These are phyloP conservation scores for Euphorbia celastroides DNA, from an alignment of 441 rosid genomes.

Conservation along the genomic window DNA sequence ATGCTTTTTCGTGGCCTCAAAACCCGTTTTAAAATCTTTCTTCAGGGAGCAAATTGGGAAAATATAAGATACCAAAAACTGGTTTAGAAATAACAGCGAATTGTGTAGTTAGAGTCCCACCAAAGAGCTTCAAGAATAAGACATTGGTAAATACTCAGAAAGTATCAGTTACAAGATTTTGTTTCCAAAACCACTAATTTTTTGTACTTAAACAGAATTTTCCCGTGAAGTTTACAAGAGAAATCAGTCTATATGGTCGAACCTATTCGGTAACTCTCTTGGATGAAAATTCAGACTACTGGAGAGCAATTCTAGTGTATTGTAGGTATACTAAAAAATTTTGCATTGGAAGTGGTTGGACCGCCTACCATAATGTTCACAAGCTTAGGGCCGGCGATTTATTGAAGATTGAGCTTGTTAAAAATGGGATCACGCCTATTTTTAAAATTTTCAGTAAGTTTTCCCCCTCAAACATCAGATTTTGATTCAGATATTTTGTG, in stretches of 20 bases:
- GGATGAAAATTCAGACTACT: too few relatives aligned
- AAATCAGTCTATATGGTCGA: not conserved
- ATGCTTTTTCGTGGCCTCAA: not conserved
- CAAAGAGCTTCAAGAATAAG: not conserved
- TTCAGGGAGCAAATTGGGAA: not conserved
- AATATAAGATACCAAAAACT: not conserved
- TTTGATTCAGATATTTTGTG: not conserved
- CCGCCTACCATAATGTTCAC: not conserved
- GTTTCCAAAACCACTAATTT: not conserved
- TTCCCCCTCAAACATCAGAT: not conserved
- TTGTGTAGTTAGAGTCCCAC: not conserved
- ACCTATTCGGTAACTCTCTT: not conserved
- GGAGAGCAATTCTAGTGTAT: too few relatives aligned
- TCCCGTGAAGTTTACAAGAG: conserved; percentile 4
- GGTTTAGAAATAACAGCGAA: not conserved
- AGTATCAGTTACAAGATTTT: not conserved
- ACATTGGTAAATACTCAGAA: conserved; percentile 9
- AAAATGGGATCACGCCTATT: conserved; percentile 1
- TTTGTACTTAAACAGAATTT: conserved; percentile 6
- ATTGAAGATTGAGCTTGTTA: conserved; percentile 6
- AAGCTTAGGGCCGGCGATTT: conserved; percentile 7
- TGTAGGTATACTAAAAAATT: not conserved
- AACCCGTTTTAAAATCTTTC: too few relatives aligned
- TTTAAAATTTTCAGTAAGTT: conserved; percentile 13
- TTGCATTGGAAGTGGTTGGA: conserved; percentile 12